A percentile compares a stretch with the other conserved stretches of the same genome.
These are phyloP conservation scores for Pleurotus tuoliensis DNA, from an alignment of 768 basidiomycete species.

Conservation along the genomic window DNA sequence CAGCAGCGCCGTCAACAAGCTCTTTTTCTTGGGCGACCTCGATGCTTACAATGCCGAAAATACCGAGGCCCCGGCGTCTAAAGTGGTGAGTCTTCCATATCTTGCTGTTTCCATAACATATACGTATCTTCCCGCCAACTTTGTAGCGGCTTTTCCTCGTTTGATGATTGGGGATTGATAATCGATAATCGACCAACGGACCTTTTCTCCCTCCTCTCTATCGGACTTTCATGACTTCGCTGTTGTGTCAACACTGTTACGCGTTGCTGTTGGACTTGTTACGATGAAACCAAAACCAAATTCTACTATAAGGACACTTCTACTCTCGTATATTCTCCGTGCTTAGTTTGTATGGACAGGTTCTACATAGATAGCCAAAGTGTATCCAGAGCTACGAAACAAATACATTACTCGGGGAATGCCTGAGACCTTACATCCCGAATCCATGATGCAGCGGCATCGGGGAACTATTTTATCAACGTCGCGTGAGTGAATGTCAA, in stretches of 20 bases:
- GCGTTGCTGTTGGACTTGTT: no score
- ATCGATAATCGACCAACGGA: not conserved
- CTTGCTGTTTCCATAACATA: not conserved
- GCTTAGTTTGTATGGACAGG: no score
- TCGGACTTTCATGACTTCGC: not conserved
- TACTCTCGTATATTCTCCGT: no score
- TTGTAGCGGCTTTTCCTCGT: conserved; percentile 7
- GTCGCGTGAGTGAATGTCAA: not conserved
- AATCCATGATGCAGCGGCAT: conserved; percentile 38
- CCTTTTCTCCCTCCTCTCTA: not conserved
- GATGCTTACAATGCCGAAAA: conserved; percentile 33
- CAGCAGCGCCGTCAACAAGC: conserved; percentile 30
- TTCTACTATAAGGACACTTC: no score
- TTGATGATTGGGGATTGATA: not conserved
- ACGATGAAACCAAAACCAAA: no score
- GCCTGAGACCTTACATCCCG: conserved; percentile 29
- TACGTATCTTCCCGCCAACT: not conserved
- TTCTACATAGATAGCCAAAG: not conserved
- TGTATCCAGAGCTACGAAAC: not conserved
- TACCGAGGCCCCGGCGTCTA: not conserved
- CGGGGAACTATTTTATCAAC: conserved; percentile 29
- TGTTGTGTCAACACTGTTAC: no score
- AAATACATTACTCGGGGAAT: conserved; percentile 26
- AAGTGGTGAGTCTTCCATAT: conserved; percentile 8
- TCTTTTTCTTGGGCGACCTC: conserved; percentile 43